Evolutionary conservation across 2,329 filamentous ascomycete genomes (phyloP).

Genomic region (Hymenoscyphus scutula): DNA sequence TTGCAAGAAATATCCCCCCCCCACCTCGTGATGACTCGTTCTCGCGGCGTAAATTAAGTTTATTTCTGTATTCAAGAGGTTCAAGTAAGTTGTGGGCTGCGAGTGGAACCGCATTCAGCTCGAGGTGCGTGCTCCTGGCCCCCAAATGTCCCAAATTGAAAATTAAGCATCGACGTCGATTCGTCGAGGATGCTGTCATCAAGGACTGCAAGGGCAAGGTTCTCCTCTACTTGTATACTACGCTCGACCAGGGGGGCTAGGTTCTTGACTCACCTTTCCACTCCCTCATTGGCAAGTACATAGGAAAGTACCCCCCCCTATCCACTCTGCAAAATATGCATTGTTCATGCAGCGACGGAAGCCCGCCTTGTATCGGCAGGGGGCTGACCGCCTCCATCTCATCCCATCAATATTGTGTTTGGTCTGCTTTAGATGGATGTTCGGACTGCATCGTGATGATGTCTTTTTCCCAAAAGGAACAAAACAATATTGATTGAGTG

Average conservation of each 20-base stretch:
- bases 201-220: neutral
- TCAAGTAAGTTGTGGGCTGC: neutral
- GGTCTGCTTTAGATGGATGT: neutral
- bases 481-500: neutral
- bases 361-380: neutral
- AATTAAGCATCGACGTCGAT: neutral
- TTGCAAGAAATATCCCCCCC: neutral
- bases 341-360: neutral
- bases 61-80: neutral
- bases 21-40: neutral
- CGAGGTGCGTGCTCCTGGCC: neutral
- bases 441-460: neutral
- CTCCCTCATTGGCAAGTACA: conserved; percentile 3
- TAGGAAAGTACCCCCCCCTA: neutral
- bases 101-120: neutral
- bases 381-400: conserved; percentile 4
- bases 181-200: neutral
- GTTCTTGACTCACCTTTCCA: neutral
- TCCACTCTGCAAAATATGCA: neutral
- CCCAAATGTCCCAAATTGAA: neutral
- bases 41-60: neutral
- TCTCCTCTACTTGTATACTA: neutral
- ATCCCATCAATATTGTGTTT: neutral
- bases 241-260: neutral
- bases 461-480: neutral